These are phyloP conservation scores for Cyberlindnera sargentensis DNA, from an alignment of 805 yeast species.

Conservation along the genomic window DNA sequence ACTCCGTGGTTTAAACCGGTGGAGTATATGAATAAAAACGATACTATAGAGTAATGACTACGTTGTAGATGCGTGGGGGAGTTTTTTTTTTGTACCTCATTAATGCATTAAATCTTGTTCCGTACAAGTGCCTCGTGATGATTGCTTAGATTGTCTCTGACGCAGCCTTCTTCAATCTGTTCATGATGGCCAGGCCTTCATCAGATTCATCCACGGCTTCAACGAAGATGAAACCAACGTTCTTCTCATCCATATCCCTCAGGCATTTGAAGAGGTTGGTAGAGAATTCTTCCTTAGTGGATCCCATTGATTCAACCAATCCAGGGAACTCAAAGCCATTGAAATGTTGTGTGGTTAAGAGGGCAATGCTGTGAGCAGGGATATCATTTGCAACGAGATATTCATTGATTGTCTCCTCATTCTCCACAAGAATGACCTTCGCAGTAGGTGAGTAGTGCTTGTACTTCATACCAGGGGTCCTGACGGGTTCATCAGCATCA, in stretches of 20 bases:
- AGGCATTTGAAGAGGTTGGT: slow-evolving; percentile 65
- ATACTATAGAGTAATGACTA: no score
- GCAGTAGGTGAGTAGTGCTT: slow-evolving; percentile 92
- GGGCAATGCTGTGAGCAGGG: slow-evolving; percentile 37
- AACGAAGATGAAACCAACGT: slow-evolving; percentile 66
- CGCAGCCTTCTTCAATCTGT: slow-evolving; percentile 82
- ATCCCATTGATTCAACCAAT: slow-evolving; percentile 33
- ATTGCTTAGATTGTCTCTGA: slow-evolving; percentile 31
- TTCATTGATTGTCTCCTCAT: slow-evolving; percentile 19
- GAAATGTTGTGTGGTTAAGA: slow-evolving; percentile 35
- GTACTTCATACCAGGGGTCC: slow-evolving; percentile 98
- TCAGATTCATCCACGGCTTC: slow-evolving; percentile 72
- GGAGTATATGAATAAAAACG: no score
- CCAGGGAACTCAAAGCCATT: slow-evolving; percentile 18
- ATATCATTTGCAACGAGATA: slow-evolving; percentile 26
- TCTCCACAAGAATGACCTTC: slow-evolving; percentile 61
- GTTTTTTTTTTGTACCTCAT: no score
- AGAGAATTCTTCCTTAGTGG: slow-evolving; percentile 51
- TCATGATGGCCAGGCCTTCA: slow-evolving; percentile 94
- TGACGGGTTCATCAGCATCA: slow-evolving; percentile 58
- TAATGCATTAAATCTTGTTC: no score
- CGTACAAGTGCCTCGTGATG: no score
- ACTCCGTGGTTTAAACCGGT: slow-evolving; percentile 20
- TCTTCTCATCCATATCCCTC: slow-evolving; percentile 64
- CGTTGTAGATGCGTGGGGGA: no score